phyloP scores from a whole-genome alignment of 176 grass and related monocot genomes.

The Tillandsia fasciculata region DNA sequence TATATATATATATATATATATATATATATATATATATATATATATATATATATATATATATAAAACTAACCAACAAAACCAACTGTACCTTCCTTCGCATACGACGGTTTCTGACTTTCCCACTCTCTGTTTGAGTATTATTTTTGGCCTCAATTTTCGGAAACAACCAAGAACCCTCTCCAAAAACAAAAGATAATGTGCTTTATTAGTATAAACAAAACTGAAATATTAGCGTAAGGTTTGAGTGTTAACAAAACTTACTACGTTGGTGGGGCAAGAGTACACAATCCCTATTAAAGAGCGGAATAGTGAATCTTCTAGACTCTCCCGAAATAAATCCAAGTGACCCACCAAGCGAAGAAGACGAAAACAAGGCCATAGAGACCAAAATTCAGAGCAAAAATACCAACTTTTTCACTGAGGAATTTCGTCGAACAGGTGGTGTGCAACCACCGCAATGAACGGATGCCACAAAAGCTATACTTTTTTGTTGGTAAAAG shows the following conservation, averaged over 20 bases:
- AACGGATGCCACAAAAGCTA: neutral
- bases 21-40: too few species aligned
- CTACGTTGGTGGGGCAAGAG: neutral
- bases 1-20: too few species aligned
- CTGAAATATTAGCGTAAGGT: neutral
- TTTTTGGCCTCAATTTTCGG: conserved; percentile 55
- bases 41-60: too few species aligned
- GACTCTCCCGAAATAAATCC: neutral
- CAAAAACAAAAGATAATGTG: neutral
- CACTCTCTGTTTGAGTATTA: conserved; percentile 46
- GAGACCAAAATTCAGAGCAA: neutral
- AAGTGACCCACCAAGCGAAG: conserved; percentile 3
- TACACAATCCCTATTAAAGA: neutral
- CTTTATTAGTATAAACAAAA: neutral
- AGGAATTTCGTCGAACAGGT: conserved; percentile 42
- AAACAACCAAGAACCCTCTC: conserved; percentile 6
- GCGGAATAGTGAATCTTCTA: neutral
- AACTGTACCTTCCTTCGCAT: conserved; percentile 57
- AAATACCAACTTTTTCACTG: neutral
- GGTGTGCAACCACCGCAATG: neutral
- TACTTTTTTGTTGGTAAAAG: too few species aligned
- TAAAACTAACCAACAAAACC: neutral
- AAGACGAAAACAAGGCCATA: conserved; percentile 21
- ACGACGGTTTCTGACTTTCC: conserved; percentile 72
- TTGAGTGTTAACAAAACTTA: neutral